Evolutionary conservation across 306 rosid genomes (phyloP).

Genomic region (Carpinus viminea): DNA sequence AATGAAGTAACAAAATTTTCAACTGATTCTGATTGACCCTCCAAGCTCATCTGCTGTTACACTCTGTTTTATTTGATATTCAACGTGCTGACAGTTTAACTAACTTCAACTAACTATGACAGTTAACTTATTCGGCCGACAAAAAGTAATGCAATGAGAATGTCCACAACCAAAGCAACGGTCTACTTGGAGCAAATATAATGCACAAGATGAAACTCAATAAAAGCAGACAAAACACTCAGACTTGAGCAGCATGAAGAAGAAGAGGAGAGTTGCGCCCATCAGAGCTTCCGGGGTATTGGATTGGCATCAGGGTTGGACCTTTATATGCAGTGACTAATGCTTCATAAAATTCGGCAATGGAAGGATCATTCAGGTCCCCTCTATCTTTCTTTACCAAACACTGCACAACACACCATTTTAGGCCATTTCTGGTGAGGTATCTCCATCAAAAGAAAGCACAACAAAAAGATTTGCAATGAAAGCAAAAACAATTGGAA

Average conservation of each 20-base stretch:
- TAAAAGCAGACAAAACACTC: background rate
- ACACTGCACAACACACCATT: conserved; percentile 51
- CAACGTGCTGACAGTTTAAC: too few relatives aligned
- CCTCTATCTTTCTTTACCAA: conserved; percentile 72
- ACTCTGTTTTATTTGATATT: too few relatives aligned
- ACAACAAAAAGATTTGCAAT: background rate
- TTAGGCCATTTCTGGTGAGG: background rate
- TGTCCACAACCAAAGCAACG: too few relatives aligned
- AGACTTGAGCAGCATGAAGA: conserved; percentile 33
- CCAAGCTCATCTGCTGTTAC: too few relatives aligned
- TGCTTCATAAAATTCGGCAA: conserved; percentile 53
- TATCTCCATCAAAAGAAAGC: conserved; percentile 10
- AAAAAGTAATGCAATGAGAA: too few relatives aligned
- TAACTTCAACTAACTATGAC: too few relatives aligned
- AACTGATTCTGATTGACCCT: too few relatives aligned
- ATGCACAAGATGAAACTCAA: too few relatives aligned
- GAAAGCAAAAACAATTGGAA: background rate
- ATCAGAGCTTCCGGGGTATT: conserved; percentile 37
- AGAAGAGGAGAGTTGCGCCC: conserved; percentile 59
- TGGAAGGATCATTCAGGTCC: conserved; percentile 48
- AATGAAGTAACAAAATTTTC: too few relatives aligned
- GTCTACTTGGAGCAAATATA: too few relatives aligned
- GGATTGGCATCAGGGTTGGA: conserved; percentile 56
- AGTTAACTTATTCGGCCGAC: too few relatives aligned
- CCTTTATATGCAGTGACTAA: conserved; percentile 57